Conservation (phyloP, 1,284 basidiomycete genomes). For the Fomitopsis pinicola region DNA sequence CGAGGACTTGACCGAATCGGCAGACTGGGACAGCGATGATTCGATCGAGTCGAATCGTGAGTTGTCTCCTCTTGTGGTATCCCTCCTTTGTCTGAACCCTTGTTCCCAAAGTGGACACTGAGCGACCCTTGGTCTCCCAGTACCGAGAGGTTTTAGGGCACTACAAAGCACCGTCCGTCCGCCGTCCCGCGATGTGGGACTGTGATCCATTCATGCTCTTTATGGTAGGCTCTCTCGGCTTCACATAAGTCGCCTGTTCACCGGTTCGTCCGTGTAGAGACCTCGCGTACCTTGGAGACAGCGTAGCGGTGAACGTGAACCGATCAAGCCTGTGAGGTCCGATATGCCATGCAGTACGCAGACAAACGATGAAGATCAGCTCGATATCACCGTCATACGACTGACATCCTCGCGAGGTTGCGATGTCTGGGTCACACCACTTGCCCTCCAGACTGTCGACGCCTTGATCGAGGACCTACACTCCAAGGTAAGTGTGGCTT, state of each 20-base stretch:
- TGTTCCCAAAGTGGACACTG: conserved; percentile 3
- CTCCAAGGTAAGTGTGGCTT: conserved; percentile 15
- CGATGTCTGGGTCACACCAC: conserved; percentile 19
- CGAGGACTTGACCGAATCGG: conserved; percentile 53
- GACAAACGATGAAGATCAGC: neutral
- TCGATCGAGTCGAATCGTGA: conserved; percentile 31
- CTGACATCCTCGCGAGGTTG: conserved; percentile 14
- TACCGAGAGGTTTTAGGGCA: conserved; percentile 26
- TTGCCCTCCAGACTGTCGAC: conserved; percentile 17
- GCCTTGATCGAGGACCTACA: conserved; percentile 16
- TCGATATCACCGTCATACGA: conserved; percentile 15
- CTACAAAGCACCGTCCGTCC: conserved; percentile 25
- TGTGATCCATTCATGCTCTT: conserved; percentile 35
- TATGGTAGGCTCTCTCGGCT: conserved; percentile 12
- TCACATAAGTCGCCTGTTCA: neutral
- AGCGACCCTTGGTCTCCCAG: conserved; percentile 14
- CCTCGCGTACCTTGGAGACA: neutral
- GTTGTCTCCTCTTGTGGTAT: neutral
- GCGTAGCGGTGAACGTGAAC: neutral
- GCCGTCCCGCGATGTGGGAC: conserved; percentile 30
- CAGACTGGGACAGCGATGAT: conserved; percentile 53
- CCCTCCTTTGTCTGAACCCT: neutral
- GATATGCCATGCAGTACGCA: neutral
- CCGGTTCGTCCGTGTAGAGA: neutral
- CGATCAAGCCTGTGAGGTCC: too few species aligned